phyloP scores from a whole-genome alignment of 2,329 filamentous ascomycete species.

The Colletotrichum musicola region DNA sequence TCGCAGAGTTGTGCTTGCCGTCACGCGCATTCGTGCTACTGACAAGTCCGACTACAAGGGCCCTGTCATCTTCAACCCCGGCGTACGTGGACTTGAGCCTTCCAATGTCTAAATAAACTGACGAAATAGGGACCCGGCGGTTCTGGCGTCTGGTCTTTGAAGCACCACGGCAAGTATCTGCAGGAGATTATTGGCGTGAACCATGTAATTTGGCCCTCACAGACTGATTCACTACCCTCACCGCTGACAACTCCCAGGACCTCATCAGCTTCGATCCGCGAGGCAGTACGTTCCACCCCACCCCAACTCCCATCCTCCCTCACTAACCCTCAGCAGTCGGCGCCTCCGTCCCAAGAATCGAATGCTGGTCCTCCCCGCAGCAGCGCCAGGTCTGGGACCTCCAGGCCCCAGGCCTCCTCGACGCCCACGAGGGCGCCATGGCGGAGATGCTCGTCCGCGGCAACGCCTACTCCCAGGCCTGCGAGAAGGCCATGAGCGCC shows the following conservation, averaged over 20 bases:
- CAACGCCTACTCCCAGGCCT: constrained; percentile 56
- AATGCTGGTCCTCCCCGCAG: constrained; percentile 62
- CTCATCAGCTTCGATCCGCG: constrained; percentile 65
- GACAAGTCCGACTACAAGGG: constrained; percentile 42
- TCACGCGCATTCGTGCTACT: constrained; percentile 50
- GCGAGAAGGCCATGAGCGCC: constrained; percentile 53
- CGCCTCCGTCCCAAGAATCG: constrained; percentile 61
- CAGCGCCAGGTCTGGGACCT: constrained; percentile 58
- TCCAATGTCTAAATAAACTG: not conserved
- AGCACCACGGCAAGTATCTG: constrained; percentile 46
- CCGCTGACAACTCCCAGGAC: constrained; percentile 55
- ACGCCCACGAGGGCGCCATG: constrained; percentile 60
- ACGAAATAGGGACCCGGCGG: constrained; percentile 60
- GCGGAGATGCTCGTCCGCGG: constrained; percentile 60
- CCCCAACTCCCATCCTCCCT: not conserved
- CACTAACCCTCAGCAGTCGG: constrained; percentile 50
- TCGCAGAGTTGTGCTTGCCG: constrained; percentile 47
- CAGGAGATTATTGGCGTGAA: constrained; percentile 62
- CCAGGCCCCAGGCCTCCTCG: constrained; percentile 58
- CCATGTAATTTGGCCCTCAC: constrained; percentile 55
- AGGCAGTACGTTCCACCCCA: constrained; percentile 50
- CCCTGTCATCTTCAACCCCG: constrained; percentile 52
- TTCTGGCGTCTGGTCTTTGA: constrained; percentile 55
- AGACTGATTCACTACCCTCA: too few relatives aligned
- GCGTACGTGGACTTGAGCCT: constrained; percentile 42